phyloP scores from a whole-genome alignment of 1,284 basidiomycete species.

The Taiwanofungus camphoratus region DNA sequence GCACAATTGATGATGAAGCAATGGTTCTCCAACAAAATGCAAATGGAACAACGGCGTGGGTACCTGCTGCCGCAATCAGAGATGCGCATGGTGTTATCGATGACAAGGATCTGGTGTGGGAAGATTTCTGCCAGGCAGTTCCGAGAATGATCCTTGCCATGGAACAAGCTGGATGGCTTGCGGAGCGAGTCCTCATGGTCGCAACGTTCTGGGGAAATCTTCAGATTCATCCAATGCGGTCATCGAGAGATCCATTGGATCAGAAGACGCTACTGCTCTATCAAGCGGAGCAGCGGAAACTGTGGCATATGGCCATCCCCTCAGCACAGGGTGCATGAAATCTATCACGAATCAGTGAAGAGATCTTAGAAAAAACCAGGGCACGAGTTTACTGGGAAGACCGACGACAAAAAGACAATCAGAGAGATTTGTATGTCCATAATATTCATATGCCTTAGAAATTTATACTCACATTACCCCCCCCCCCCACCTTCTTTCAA shows the following conservation, averaged over 20 bases:
- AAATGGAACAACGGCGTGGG: not conserved
- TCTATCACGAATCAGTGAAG: not conserved
- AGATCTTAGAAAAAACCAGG: not conserved
- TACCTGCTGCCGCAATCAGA: not conserved
- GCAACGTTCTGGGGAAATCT: constrained; percentile 7
- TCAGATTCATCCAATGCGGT: not conserved
- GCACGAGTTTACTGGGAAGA: not conserved
- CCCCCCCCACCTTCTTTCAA: not conserved
- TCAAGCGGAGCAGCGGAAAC: not conserved
- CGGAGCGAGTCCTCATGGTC: not conserved
- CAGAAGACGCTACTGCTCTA: not conserved
- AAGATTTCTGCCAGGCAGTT: not conserved
- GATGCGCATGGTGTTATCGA: not conserved
- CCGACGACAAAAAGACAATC: not conserved
- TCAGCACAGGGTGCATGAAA: not conserved
- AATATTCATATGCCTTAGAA: not conserved
- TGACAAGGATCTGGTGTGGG: constrained; percentile 5
- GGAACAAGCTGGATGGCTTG: constrained; percentile 1
- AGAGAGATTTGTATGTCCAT: not conserved
- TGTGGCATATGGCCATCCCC: not conserved
- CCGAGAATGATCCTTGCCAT: not conserved
- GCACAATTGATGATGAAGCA: not conserved
- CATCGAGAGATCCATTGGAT: not conserved
- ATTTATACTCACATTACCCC: too few species aligned
- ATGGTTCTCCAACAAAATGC: not conserved